phyloP scores from a whole-genome alignment of 306 rosid species.

The Prunus armeniaca region DNA sequence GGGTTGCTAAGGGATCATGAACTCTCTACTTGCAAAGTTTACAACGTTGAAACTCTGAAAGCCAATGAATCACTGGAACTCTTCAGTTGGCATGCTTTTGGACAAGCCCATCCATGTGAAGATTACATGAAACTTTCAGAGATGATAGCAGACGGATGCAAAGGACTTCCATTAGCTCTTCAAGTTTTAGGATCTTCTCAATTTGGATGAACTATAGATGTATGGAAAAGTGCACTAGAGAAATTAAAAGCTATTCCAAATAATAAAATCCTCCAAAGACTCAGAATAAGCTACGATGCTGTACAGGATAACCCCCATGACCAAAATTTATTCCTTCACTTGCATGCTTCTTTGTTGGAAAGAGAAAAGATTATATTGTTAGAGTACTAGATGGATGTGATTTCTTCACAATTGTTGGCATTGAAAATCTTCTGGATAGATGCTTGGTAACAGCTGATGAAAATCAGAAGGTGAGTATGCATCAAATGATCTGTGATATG shows the following conservation, averaged over 20 bases:
- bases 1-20: background rate
- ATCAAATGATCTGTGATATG: background rate
- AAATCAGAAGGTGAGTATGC: background rate
- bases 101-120: background rate
- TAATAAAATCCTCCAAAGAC: background rate
- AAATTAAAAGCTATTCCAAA: background rate
- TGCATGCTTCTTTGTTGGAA: background rate
- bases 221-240: background rate
- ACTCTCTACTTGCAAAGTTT: background rate
- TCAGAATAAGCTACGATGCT: background rate
- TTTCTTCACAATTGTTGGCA: background rate
- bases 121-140: background rate
- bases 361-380: background rate
- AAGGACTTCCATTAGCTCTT: background rate
- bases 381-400: background rate
- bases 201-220: background rate
- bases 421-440: too few species aligned
- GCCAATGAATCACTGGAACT: background rate
- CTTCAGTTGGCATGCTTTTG: background rate
- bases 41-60: background rate
- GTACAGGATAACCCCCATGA: background rate
- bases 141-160: background rate
- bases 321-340: background rate
- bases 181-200: background rate
- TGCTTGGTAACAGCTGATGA: too few species aligned